phyloP scores from a whole-genome alignment of 176 grass and related monocot species.

The Carex parvula region DNA sequence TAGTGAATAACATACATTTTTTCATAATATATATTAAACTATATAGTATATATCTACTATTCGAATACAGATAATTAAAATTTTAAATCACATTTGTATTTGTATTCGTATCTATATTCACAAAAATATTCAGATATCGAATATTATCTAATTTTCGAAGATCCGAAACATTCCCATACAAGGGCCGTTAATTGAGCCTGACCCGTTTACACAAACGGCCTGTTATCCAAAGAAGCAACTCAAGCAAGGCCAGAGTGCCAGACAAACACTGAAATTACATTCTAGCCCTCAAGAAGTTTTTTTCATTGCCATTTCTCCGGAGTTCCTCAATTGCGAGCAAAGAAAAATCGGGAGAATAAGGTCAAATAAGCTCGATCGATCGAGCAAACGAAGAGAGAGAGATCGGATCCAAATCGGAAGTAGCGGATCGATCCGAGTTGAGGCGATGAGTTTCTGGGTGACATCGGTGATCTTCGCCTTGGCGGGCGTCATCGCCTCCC shows the following conservation, averaged over 20 bases:
- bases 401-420: slow-evolving; percentile 12
- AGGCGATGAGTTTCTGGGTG: slow-evolving; percentile 35
- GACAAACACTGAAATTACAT: not conserved
- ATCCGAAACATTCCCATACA: not conserved
- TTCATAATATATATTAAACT: too few species aligned
- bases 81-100: too few species aligned
- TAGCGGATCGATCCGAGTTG: not conserved
- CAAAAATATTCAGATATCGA: too few species aligned
- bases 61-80: too few species aligned
- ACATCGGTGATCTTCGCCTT: slow-evolving; percentile 40
- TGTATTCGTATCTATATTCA: too few species aligned
- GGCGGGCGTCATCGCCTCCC: slow-evolving; percentile 44
- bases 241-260: not conserved
- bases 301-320: not conserved
- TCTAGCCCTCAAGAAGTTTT: not conserved
- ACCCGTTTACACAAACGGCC: not conserved
- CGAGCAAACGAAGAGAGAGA: slow-evolving; percentile 19
- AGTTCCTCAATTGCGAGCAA: not conserved
- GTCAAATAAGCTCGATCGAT: slow-evolving; percentile 19
- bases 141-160: not conserved
- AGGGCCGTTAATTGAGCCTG: not conserved
- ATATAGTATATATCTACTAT: too few species aligned
- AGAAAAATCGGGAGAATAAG: not conserved
- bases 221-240: not conserved
- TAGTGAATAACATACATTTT: too few species aligned